Conservation (phyloP, 352 stramenopile species). For the Globisporangium recalcitrans region DNA sequence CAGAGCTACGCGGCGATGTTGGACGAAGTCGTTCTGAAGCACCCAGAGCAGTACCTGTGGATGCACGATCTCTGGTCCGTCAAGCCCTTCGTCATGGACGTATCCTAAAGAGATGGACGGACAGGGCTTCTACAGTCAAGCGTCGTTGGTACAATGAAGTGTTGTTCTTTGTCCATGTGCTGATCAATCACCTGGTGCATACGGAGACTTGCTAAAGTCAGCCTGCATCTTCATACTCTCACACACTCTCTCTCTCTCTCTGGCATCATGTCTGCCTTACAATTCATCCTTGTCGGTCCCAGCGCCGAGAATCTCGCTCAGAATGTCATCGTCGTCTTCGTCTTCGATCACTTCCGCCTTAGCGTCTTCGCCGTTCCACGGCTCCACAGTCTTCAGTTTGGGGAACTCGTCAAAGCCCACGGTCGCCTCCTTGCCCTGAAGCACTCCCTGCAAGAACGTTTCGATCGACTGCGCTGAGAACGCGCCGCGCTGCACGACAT, state of each 20-base stretch:
- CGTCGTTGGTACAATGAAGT: background rate
- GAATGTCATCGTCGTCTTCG: conserved; percentile 82
- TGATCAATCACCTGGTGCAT: background rate
- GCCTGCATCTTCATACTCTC: background rate
- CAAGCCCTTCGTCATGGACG: conserved; percentile 3
- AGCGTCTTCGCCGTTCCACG: conserved; percentile 83
- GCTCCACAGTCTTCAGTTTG: conserved; percentile 50
- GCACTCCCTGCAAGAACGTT: conserved; percentile 68
- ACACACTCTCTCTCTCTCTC: background rate
- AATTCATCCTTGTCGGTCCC: conserved; percentile 71
- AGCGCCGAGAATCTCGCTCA: conserved; percentile 76
- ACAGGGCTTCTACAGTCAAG: background rate
- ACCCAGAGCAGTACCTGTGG: conserved; percentile 52
- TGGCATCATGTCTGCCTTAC: conserved; percentile 21
- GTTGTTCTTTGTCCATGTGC: background rate
- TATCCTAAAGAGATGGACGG: background rate
- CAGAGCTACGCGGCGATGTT: conserved; percentile 37
- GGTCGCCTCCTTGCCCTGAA: conserved; percentile 65
- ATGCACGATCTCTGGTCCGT: conserved; percentile 46
- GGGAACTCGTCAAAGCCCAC: conserved; percentile 59
- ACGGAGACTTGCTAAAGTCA: background rate
- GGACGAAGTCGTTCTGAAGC: conserved; percentile 24
- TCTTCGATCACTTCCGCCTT: conserved; percentile 68
- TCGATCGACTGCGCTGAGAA: conserved; percentile 65
- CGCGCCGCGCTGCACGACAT: conserved; percentile 72